Conservation (phyloP, 1,284 basidiomycete genomes). For the Ganoderma leucocontextum region DNA sequence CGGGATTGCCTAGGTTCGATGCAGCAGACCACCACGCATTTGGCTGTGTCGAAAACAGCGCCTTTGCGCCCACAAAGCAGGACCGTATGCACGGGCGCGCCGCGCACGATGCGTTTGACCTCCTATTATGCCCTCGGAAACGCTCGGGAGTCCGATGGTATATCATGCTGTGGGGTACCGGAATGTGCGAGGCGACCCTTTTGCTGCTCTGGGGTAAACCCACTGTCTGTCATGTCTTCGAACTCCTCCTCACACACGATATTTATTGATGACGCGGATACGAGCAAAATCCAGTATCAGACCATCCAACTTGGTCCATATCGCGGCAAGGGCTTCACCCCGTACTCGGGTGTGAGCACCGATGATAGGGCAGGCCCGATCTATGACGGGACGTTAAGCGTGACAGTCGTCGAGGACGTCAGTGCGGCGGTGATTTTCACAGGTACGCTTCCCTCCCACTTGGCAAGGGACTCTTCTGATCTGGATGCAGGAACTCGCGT, state of each 20-base stretch:
- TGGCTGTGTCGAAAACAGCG: neutral
- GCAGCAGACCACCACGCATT: neutral
- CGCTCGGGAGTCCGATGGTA: neutral
- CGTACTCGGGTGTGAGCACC: neutral
- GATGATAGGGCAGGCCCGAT: neutral
- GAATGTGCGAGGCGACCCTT: neutral
- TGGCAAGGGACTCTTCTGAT: neutral
- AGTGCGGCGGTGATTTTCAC: slow-evolving; percentile 9
- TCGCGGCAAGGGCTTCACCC: slow-evolving; percentile 5
- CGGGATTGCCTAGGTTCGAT: neutral
- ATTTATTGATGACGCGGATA: slow-evolving; percentile 7
- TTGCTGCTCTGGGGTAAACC: neutral
- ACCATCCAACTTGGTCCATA: slow-evolving; percentile 10
- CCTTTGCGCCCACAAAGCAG: neutral
- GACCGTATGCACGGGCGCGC: neutral
- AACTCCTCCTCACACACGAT: slow-evolving; percentile 1
- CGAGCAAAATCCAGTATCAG: slow-evolving; percentile 2
- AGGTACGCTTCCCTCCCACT: neutral
- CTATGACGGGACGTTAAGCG: slow-evolving; percentile 3
- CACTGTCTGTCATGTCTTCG: neutral
- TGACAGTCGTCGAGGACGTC: slow-evolving; percentile 6
- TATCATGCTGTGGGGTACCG: neutral
- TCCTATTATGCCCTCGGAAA: neutral
- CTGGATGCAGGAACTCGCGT: neutral
- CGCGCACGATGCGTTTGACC: neutral